Evolutionary conservation across 2,329 filamentous ascomycete species (phyloP).

Genomic region (Clarireedia monteithiana): DNA sequence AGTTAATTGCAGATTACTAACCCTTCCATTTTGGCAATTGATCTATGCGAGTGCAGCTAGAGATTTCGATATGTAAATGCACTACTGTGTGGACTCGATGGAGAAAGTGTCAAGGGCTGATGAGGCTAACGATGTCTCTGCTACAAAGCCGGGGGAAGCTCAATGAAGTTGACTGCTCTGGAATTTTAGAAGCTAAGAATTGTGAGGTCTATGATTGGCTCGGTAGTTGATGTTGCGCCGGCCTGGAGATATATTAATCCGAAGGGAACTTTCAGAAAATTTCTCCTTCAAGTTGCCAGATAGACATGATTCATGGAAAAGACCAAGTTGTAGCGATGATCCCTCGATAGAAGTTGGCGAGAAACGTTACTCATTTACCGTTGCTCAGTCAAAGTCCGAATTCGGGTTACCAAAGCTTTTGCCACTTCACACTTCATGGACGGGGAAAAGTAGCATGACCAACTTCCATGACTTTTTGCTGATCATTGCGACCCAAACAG

Average conservation of each 20-base stretch:
- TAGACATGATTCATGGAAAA: too few relatives aligned
- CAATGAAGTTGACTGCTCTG: slow-evolving; percentile 1
- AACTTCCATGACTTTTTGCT: too few relatives aligned
- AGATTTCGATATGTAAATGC: neutral
- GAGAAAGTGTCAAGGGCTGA: slow-evolving; percentile 4
- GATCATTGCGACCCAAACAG: too few relatives aligned
- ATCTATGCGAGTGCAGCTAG: too few relatives aligned
- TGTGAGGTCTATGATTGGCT: neutral
- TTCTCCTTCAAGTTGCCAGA: too few relatives aligned
- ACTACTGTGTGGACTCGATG: neutral
- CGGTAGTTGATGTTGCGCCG: neutral
- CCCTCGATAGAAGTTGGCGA: too few relatives aligned
- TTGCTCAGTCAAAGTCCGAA: too few relatives aligned
- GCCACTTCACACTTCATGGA: too few relatives aligned
- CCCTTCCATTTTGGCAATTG: slow-evolving; percentile 24
- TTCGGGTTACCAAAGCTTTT: too few relatives aligned
- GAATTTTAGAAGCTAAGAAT: slow-evolving; percentile 2
- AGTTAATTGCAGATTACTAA: slow-evolving; percentile 10
- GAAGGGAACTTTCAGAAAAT: neutral
- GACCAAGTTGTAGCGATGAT: too few relatives aligned
- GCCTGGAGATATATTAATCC: neutral
- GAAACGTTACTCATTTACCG: too few relatives aligned
- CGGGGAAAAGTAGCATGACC: too few relatives aligned
- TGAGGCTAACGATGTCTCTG: slow-evolving; percentile 8
- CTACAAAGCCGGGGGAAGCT: neutral